Base-by-base conservation (phyloP, 2,329 filamentous ascomycete genomes). In the Epicoccum sorghinum region DNA sequence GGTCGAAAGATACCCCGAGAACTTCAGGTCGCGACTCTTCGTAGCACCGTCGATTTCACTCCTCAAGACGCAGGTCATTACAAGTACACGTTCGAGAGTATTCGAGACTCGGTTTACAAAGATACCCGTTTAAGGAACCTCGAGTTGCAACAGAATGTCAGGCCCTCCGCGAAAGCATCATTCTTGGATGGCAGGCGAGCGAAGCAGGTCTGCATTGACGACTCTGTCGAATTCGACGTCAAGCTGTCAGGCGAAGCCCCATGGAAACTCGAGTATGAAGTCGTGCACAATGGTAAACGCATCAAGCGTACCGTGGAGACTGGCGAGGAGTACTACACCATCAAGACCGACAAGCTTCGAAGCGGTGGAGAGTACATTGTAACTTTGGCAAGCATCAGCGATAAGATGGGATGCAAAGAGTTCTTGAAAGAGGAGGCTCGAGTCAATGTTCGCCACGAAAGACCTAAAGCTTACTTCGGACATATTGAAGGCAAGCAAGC, bases 311-410 rank as follows among this genome's bases (percentile, higher is more conserved):
- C 86, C 24, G 80, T 84, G 1, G 80, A 83, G 52, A 89, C 96
- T 50, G 80, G 86, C 23, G 80, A 78, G 2, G 79, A 84, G 44
- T 76, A 80, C 22, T 87, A 88, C 70, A 88, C 82, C 33, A 92
- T 99, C 69, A 84, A 85, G 60, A 97, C 93, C 0, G 84, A 88
- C 2, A 80, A 83, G 14, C 79, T 99, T 37, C 81, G 81, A 6
- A 88, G 89, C 69, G 95, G 95, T 55, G 95, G 95, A 49, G 92
- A 97, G 67, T 97, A 98, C 72, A 90, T 89, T 9, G 78, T 99
- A 55, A 88, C 92, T 41, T 80, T 99, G 56, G 91, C 89, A 47
- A 93, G 89, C 64, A 85, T 99, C 50, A 90, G 91, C 61, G 95
- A 99, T 70, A 88, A 84, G 69, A 89, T 90, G 52, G 89, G 88